phyloP scores from a whole-genome alignment of 2,329 filamentous ascomycete genomes.

The Cercospora beticola region DNA sequence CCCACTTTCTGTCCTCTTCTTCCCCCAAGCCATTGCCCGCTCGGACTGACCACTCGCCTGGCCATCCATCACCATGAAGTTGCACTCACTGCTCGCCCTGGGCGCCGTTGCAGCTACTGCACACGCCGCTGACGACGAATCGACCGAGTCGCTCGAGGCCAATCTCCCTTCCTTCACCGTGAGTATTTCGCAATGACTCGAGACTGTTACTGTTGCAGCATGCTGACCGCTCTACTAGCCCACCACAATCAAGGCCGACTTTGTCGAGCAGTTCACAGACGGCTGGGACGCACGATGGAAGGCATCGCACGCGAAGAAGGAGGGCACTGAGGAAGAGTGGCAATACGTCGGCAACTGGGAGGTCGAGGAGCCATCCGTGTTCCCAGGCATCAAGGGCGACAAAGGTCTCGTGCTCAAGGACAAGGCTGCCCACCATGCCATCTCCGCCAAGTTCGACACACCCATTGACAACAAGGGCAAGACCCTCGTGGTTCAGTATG shows the following conservation, averaged over 20 bases:
- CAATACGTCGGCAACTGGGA: conserved; percentile 95
- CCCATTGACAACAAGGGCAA: conserved; percentile 97
- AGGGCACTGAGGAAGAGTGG: conserved; percentile 85
- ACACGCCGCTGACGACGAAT: conserved; percentile 23
- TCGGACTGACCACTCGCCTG: conserved; percentile 1
- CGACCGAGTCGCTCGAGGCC: conserved; percentile 21
- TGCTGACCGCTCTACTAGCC: conserved; percentile 58
- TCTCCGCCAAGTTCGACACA: conserved; percentile 97
- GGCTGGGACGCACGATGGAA: conserved; percentile 95
- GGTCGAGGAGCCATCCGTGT: conserved; percentile 87
- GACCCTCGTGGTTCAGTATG: conserved; percentile 95
- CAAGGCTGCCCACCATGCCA: conserved; percentile 95
- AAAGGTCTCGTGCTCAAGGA: conserved; percentile 99
- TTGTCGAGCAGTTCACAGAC: conserved; percentile 97
- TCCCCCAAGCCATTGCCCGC: conserved; percentile 9
- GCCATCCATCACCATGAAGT: conserved; percentile 15
- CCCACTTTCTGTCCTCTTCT: conserved; percentile 1
- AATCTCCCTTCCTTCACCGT: conserved; percentile 28
- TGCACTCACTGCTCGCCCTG: conserved; percentile 18
- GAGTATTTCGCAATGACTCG: conserved; percentile 2
- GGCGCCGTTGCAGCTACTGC: conserved; percentile 18
- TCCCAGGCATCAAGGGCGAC: conserved; percentile 91
- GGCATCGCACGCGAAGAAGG: conserved; percentile 95
- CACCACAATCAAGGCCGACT: conserved; percentile 82
- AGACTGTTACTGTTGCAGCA: not conserved